Percentiles rank a stretch among this genome's conserved stretches.
phyloP scores from a whole-genome alignment of 371 early-diverging fungal species.

The Syncephalastrum contaminatum region DNA sequence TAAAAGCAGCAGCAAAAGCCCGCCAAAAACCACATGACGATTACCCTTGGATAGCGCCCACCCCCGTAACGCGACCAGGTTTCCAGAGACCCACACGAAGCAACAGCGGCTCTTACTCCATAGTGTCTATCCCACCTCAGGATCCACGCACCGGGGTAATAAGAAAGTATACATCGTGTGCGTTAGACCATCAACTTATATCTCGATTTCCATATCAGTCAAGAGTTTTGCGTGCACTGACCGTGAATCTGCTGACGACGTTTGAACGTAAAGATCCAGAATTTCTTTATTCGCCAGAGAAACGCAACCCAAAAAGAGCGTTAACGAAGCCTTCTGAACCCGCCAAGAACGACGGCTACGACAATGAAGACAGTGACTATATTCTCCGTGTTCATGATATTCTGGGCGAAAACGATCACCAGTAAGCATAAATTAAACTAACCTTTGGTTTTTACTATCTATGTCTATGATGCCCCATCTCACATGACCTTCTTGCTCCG shows the following conservation, averaged over 20 bases:
- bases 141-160: too few relatives aligned
- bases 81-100: too few relatives aligned
- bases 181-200: too few relatives aligned
- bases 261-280: constrained; percentile 12
- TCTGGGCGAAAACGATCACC: constrained; percentile 74
- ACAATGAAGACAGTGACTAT: constrained; percentile 93
- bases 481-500: not conserved
- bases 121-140: too few relatives aligned
- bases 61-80: too few relatives aligned
- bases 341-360: constrained; percentile 85
- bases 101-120: too few relatives aligned
- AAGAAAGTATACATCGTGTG: too few relatives aligned
- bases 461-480: not conserved
- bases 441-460: not conserved
- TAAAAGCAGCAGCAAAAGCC: too few relatives aligned
- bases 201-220: too few relatives aligned
- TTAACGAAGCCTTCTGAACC: constrained; percentile 66
- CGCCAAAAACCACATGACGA: too few relatives aligned
- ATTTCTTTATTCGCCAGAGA: constrained; percentile 4
- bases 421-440: constrained; percentile 50
- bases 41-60: too few relatives aligned
- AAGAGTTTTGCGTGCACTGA: constrained; percentile 6
- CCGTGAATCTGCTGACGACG: constrained; percentile 9
- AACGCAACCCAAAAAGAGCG: constrained; percentile 9
- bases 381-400: constrained; percentile 94